Evolutionary conservation across 2,329 filamentous ascomycete species (phyloP).

Genomic region (Penicillium sp.): DNA sequence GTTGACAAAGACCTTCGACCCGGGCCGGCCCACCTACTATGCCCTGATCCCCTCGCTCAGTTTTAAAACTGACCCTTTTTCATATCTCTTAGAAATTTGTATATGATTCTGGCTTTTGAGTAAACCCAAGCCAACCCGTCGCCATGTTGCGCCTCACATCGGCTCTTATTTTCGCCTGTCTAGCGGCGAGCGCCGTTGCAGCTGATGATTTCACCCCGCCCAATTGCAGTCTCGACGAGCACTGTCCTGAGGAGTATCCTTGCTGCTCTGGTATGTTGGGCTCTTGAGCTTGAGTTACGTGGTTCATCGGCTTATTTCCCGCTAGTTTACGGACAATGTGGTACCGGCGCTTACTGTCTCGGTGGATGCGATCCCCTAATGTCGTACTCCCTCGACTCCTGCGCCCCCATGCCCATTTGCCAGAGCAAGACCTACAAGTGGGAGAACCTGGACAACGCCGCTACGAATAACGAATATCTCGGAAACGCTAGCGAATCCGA

Average conservation of each 20-base stretch:
- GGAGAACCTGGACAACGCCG: constrained; percentile 70
- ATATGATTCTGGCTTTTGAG: constrained; percentile 25
- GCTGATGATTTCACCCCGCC: constrained; percentile 22
- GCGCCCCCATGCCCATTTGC: constrained; percentile 83
- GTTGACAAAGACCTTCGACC: constrained; percentile 9
- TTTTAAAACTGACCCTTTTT: constrained; percentile 16
- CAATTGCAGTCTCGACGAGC: constrained; percentile 50
- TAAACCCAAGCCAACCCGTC: constrained; percentile 20
- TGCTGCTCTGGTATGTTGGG: constrained; percentile 76
- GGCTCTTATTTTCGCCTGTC: constrained; percentile 38
- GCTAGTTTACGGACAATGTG: constrained; percentile 88
- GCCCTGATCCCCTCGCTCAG: background rate
- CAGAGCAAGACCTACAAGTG: constrained; percentile 75
- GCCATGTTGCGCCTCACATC: constrained; percentile 44
- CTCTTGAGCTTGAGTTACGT: background rate
- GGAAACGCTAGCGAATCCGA: constrained; percentile 80
- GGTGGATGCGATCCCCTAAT: constrained; percentile 90
- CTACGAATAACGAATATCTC: constrained; percentile 78
- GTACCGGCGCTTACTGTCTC: constrained; percentile 91
- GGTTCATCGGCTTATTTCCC: constrained; percentile 19
- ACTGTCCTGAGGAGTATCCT: constrained; percentile 74
- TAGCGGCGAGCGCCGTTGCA: constrained; percentile 40
- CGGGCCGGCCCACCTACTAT: constrained; percentile 1
- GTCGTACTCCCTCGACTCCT: constrained; percentile 83
- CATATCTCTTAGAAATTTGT: constrained; percentile 20